Conservation (phyloP, 2,329 filamentous ascomycete genomes). For the Cytospora paraplurivora region DNA sequence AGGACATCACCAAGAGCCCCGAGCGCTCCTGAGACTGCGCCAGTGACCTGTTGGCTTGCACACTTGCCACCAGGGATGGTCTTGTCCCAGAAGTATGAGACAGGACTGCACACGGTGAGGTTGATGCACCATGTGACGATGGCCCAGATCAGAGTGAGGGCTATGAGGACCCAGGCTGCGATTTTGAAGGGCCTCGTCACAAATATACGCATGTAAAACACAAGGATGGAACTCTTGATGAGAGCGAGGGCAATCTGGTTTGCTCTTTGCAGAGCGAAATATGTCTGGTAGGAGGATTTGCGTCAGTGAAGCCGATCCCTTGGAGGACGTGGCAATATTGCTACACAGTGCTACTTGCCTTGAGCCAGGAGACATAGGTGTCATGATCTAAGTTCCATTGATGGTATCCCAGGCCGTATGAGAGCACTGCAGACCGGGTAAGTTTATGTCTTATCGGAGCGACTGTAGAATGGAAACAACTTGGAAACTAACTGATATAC, state of each 20-base stretch:
- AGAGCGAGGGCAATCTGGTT: slow-evolving; percentile 27
- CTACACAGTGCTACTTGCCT: not conserved
- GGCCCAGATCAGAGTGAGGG: slow-evolving; percentile 30
- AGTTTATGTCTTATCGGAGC: not conserved
- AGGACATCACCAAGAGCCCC: slow-evolving; percentile 17
- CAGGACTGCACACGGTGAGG: slow-evolving; percentile 30
- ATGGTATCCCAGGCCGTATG: slow-evolving; percentile 25
- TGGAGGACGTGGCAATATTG: not conserved
- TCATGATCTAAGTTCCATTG: slow-evolving; percentile 21
- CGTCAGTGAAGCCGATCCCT: not conserved
- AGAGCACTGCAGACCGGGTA: slow-evolving; percentile 12
- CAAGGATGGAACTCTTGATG: slow-evolving; percentile 31
- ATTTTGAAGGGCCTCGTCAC: slow-evolving; percentile 3
- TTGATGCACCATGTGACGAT: slow-evolving; percentile 30
- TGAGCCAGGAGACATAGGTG: not conserved
- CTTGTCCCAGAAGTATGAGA: slow-evolving; percentile 31
- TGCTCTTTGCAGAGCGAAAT: slow-evolving; percentile 30
- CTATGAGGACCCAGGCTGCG: slow-evolving; percentile 25
- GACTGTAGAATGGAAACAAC: not conserved
- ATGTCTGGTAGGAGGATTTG: slow-evolving; percentile 17
- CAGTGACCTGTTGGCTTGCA: slow-evolving; percentile 28
- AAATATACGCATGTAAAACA: slow-evolving; percentile 31
- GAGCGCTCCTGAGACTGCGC: slow-evolving; percentile 29
- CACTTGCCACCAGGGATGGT: slow-evolving; percentile 28
- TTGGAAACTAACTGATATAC: slow-evolving; percentile 20